Evolutionary conservation across 228 moss, liverwort and hornwort genomes (phyloP), one percentile per base, ranked within the genome.

Genomic region (Sphagnum magellanicum): DNA sequence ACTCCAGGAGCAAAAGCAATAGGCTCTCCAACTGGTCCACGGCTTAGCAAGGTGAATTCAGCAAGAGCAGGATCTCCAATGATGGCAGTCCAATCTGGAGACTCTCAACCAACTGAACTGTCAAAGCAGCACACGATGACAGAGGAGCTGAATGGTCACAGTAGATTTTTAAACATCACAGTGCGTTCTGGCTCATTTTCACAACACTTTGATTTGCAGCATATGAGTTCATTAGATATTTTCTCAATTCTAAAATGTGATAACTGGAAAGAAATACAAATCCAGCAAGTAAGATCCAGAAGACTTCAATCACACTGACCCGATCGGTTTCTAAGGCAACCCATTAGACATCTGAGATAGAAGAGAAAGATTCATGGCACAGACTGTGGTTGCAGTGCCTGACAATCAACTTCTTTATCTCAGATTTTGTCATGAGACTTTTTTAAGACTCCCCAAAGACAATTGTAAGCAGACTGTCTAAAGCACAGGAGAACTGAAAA

Each of bases 111-210:
- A 67, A 62, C 53, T 66, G 65, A 49, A 14, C 32, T 32, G 3
- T 8, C 55, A 55, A 8, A 55, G 12, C 55, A 58, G 53, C 63
- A 15, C 55, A 53, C 70, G 69, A 47, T 51, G 47, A 57, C 69
- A 59, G 77, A 79, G 73, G 84, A 84, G 84, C 81, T 68, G 55
- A 84, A 74, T 81, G 77, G 77, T 72, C 87, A 87, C 71, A 87
- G 87, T 80, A 83, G 83, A 67, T 80, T 86, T 73, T 86, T 80
- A 76, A 86, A 55, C 55, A 55, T 87, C 80, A 87, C 87, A 87
- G 87, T 87, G 87, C 87, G 83, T 87, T 87, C 87, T 87, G 83
- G 87, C 86, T 83, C 86, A 77, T 83, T 80, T 80, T 73, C 87
- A 80, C 83, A 80, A 74, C 78, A 68, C 80, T 83, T 87, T 87